Evolutionary conservation across 1,139 yeast species (phyloP).

Genomic region (Chernovozyma sophiae-reginae): DNA sequence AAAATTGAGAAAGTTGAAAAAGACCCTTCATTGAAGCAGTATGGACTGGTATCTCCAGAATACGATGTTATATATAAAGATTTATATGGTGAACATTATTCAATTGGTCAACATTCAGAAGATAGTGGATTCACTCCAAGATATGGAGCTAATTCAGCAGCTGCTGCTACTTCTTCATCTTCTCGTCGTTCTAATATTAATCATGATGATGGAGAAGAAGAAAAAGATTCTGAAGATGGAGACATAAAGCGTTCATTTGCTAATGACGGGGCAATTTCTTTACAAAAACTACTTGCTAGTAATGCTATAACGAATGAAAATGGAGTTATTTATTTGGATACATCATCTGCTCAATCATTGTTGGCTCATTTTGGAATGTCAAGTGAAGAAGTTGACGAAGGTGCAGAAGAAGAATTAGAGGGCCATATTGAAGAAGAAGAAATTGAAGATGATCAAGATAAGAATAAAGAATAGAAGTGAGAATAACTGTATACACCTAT

Average conservation of each 20-base stretch:
- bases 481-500: neutral
- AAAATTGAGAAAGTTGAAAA: conserved; percentile 42
- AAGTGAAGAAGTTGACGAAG: conserved; percentile 20
- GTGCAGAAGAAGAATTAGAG: conserved; percentile 19
- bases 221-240: conserved; percentile 21
- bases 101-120: conserved; percentile 31
- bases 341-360: conserved; percentile 45
- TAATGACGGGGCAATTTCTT: conserved; percentile 42
- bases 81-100: conserved; percentile 44
- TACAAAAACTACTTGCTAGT: conserved; percentile 48
- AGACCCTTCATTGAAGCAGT: conserved; percentile 12
- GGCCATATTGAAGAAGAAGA: conserved; percentile 26
- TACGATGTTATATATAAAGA: conserved; percentile 43
- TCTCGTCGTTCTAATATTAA: conserved; percentile 8
- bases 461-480: conserved; percentile 2
- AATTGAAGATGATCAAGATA: conserved; percentile 12
- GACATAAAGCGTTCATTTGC: conserved; percentile 16
- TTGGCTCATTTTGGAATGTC: conserved; percentile 49
- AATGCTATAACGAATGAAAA: conserved; percentile 53
- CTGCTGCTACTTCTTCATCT: neutral
- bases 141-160: conserved; percentile 8
- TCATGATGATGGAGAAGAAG: conserved; percentile 25
- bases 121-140: conserved; percentile 11
- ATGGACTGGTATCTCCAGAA: conserved; percentile 40
- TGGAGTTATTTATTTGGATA: conserved; percentile 53